Percentiles rank a stretch among this genome's conserved stretches.
These are phyloP conservation scores for Aspergillus transmontanensis DNA, from an alignment of 2,329 filamentous ascomycete genomes.

Conservation along the genomic window DNA sequence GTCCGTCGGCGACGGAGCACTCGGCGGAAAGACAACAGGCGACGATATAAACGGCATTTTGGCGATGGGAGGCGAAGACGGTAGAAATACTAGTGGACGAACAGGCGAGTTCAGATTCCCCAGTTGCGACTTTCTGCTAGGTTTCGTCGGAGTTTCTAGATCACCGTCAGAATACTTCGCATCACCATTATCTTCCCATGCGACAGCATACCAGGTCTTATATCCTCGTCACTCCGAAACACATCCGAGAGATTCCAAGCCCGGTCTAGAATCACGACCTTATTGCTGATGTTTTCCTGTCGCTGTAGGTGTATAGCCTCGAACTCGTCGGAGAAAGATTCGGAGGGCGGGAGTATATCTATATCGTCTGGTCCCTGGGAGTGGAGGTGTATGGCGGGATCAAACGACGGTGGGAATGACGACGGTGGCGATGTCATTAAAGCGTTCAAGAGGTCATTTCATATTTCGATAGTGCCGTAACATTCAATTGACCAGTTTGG, in stretches of 20 bases:
- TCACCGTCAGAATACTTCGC: conserved; percentile 7
- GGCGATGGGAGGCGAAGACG: conserved; percentile 36
- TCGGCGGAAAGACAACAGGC: conserved; percentile 38
- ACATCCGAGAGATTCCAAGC: conserved; percentile 46
- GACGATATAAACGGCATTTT: conserved; percentile 49
- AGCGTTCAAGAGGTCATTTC: conserved; percentile 15
- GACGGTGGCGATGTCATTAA: conserved; percentile 40
- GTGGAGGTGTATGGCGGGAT: conserved; percentile 53
- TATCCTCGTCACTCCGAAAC: conserved; percentile 46
- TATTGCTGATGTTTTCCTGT: conserved; percentile 37
- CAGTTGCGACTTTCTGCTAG: conserved; percentile 17
- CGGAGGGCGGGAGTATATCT: conserved; percentile 27
- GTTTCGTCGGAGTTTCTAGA: conserved; percentile 43
- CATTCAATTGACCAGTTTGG: not conserved
- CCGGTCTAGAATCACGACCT: conserved; percentile 46
- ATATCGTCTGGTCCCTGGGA: conserved; percentile 42
- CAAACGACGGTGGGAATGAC: conserved; percentile 51
- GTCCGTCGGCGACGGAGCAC: conserved; percentile 35
- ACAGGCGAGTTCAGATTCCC: conserved; percentile 16
- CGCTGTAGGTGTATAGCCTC: conserved; percentile 41
- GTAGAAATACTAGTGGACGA: conserved; percentile 23
- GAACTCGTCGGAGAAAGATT: conserved; percentile 43
- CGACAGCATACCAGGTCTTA: conserved; percentile 34
- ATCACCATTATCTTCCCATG: not conserved
- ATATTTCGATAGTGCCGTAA: not conserved